Evolutionary conservation across 2,329 filamentous ascomycete species (phyloP), one percentile per base, ranked within the genome.

Genomic region (Fusarium sp.): DNA sequence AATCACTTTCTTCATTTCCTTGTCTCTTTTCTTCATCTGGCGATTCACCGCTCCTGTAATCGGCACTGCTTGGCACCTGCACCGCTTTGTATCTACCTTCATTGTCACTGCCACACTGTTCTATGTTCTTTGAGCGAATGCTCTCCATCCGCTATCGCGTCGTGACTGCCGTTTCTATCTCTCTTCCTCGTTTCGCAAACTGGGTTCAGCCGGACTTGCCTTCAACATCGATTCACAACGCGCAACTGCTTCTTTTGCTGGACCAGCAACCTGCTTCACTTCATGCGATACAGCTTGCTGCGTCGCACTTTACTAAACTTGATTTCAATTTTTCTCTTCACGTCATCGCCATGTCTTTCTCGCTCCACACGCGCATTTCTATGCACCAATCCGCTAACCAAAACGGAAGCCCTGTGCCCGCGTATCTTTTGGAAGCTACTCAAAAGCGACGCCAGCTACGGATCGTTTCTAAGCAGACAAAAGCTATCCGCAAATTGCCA

Each of bases 51-150:
- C 61, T 50, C 4, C 19, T 25, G 45, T 47, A 35, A 39, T 40
- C 30, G 46, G 35, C 48, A 59, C 47, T 65, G 56, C 39, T 47
- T 61, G 50, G 49, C 66, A 67, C 56, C 56, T 63, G 39, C 43
- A 30, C 27, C 44, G 30, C 44, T 40, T 62, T 66, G 56, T 39
- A 40, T 52, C 27, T 41, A 44, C 50, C 30, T 50, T 49, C 7
- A 49, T 66, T 62, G 33, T 56, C 23, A 45, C 25, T 30, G 32
- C 43, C 39, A 56, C 44, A 49, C 47, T 14, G 17, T 37, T 37
- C 17, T 45, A 43, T 23, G 19, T 33, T 25, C 17, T 44, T 35
- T 37, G 35, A n/a, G 17, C 25, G 32, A 17, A 33, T 17, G 32
- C 56, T 32, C 37, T 62, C 52, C 52, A 56, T 62, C 52, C 52